Percentiles rank a stretch among this genome's conserved stretches.
Conservation (phyloP, 805 yeast species). For the Zygotorulaspora sp. region DNA sequence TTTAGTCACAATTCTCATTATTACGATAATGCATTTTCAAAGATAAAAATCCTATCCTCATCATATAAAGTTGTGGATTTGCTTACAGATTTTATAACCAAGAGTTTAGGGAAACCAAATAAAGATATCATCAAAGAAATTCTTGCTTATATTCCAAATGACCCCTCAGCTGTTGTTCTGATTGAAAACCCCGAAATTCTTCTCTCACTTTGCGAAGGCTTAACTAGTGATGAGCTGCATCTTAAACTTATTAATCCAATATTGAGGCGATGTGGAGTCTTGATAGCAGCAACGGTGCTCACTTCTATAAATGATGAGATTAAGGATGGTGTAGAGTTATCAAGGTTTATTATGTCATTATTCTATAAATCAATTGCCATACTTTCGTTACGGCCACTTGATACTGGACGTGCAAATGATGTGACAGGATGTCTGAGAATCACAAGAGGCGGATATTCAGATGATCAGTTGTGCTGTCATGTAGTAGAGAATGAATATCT, state of each 20-base stretch:
- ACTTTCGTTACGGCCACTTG: slow-evolving; percentile 58
- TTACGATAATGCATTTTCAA: slow-evolving; percentile 21
- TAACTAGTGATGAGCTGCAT: slow-evolving; percentile 28
- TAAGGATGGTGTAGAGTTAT: slow-evolving; percentile 26
- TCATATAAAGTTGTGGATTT: slow-evolving; percentile 41
- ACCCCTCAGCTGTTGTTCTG: slow-evolving; percentile 17
- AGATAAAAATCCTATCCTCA: slow-evolving; percentile 20
- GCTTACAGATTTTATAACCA: slow-evolving; percentile 43
- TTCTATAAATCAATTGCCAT: slow-evolving; percentile 26
- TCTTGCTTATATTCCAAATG: slow-evolving; percentile 53
- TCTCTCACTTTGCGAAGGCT: slow-evolving; percentile 24
- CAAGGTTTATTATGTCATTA: slow-evolving; percentile 21
- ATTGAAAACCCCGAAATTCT: slow-evolving; percentile 35
- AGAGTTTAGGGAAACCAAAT: slow-evolving; percentile 55
- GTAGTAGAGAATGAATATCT: slow-evolving; percentile 57
- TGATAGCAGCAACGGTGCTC: slow-evolving; percentile 19
- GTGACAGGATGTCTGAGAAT: slow-evolving; percentile 68
- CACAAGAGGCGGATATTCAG: slow-evolving; percentile 49
- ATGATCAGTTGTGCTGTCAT: slow-evolving; percentile 17
- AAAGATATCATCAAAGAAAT: slow-evolving; percentile 69
- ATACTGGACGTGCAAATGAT: slow-evolving; percentile 79
- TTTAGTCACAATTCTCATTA: slow-evolving; percentile 25
- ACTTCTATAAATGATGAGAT: slow-evolving; percentile 6
- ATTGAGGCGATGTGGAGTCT: slow-evolving; percentile 21
- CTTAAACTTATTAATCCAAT: slow-evolving; percentile 28